These are phyloP conservation scores for Thuja plicata DNA, from an alignment of 83 land plant genomes.

Conservation along the genomic window DNA sequence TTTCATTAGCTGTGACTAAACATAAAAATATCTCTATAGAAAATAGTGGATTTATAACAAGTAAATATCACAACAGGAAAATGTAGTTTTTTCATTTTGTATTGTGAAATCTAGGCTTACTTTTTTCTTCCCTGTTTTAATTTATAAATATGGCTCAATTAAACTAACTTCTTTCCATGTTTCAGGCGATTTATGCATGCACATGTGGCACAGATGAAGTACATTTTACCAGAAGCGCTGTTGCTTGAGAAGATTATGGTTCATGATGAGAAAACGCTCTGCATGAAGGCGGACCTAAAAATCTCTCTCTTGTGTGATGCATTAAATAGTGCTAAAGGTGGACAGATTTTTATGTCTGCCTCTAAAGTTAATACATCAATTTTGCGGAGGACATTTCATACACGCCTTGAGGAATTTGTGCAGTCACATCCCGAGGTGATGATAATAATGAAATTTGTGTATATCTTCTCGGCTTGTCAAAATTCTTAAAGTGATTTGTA, in stretches of 20 bases:
- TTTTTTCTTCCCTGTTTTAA: too few relatives aligned
- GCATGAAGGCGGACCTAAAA: slow-evolving; percentile 56
- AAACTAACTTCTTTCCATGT: not conserved
- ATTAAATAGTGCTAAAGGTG: slow-evolving; percentile 5
- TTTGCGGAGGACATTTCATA: slow-evolving; percentile 40
- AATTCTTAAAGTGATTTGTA: not conserved
- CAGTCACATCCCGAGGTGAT: slow-evolving; percentile 44
- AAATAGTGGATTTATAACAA: too few relatives aligned
- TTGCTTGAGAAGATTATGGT: slow-evolving; percentile 44
- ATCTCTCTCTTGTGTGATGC: slow-evolving; percentile 32
- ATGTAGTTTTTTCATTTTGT: too few relatives aligned
- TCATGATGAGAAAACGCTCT: slow-evolving; percentile 43
- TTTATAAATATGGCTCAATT: too few relatives aligned
- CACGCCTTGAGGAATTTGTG: slow-evolving; percentile 30
- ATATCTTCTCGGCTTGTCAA: not conserved
- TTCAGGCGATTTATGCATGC: slow-evolving; percentile 46
- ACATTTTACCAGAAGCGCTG: slow-evolving; percentile 58
- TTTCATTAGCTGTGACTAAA: too few relatives aligned
- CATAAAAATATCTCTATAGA: too few relatives aligned
- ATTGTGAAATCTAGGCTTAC: too few relatives aligned
- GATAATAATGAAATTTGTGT: not conserved
- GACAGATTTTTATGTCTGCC: not conserved
- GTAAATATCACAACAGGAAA: too few relatives aligned
- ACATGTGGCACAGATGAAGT: slow-evolving; percentile 67
- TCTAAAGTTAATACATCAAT: slow-evolving; percentile 25